Evolutionary conservation across 2,329 filamentous ascomycete species (phyloP), one percentile per base, ranked within the genome.

Genomic region (Scedosporium apiospermum): DNA sequence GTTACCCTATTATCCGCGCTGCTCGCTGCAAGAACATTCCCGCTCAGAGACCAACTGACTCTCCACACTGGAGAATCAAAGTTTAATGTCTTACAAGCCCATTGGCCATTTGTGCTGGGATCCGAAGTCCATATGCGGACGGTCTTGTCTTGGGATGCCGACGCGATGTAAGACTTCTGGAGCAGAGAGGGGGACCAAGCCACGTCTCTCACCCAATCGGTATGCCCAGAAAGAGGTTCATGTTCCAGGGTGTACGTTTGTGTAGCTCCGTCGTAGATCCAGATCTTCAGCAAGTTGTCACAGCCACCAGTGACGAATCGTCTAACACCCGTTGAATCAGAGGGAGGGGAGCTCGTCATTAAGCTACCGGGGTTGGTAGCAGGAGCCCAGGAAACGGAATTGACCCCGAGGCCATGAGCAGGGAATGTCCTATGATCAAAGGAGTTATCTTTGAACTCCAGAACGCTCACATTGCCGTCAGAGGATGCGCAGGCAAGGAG

Each of bases 151-250:
- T 98, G 93, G 62, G 89, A 93, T 10, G 93, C 95, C 58, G 89
- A 93, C 34, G 95, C 95, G 72, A 99, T 97, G 78, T 99, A 99
- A 64, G 88, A 91, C 82, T 96, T 97, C 70, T 93, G 90, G 64
- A 99, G 82, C 63, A 98, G 90, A 26, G 92, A 97, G 10, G 95
- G 95, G 59, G 90, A 93, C 95, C 95, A 99, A 14, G 93, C 91
- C 12, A 99, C 95, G 74, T 99, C 95, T 66, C 95, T 88, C 62
- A 99, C 95, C 95, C 95, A 99, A 79, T 98, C 95, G 5, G 86
- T 84, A 77, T 99, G 95, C 66, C 95, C 95, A 1, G 82, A 77
- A 67, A 99, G 80, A 10, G 88, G 77, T 66, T 84, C 82, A 26
- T 81, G 73, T 73, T 88, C 85, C 69, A 81, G 79, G 73, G 82